Evolutionary conservation across 805 yeast genomes (phyloP), one percentile per base, ranked within the genome.

Genomic region (Tetrapisispora namnaoensis): DNA sequence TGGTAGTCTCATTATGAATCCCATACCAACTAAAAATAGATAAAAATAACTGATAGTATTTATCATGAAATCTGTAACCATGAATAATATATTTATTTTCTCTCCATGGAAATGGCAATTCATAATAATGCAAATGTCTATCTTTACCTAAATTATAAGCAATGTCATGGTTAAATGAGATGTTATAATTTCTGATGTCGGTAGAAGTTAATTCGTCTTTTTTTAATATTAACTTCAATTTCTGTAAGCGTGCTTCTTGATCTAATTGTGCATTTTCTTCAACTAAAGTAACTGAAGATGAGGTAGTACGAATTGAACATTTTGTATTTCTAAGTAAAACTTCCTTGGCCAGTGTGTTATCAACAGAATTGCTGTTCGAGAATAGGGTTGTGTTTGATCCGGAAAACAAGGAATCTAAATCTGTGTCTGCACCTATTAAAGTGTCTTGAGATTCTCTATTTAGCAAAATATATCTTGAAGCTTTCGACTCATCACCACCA

Each of bases 41-140:
- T 51, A 71, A 65, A 30, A 83, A 46, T 54, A 93, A 83, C 48
- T 76, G 74, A 7, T 59, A 30, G 60, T 83, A 89, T 38, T 77
- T 74, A 49, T 77, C 70, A 52, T 83, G 80, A 67, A 91, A 93
- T 51, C 97, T 72, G 69, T 91, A 93, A 2, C 98, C 98, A 48
- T 78, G 70, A 20, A 84, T 71, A 50, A 93, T 86, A 65, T 77
- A 89, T 50, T 88, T 81, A 68, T 93, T 91, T 67, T 90, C 97
- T 60, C 95, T 77, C 95, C 96, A 91, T 44, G 85, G 87, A 55
- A 83, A 78, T 2, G 99, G 99, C 40, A 91, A 71, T 64, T 91
- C 95, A 61, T 86, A 87, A 64, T 83, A 86, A 55, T 87, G 88
- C 39, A 91, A 67, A 49, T 80, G 75, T 42, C 82, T 53, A 9